Evolutionary conservation across 768 basidiomycete genomes (phyloP), one percentile per base, ranked within the genome.

Genomic region (Mycena floridula): DNA sequence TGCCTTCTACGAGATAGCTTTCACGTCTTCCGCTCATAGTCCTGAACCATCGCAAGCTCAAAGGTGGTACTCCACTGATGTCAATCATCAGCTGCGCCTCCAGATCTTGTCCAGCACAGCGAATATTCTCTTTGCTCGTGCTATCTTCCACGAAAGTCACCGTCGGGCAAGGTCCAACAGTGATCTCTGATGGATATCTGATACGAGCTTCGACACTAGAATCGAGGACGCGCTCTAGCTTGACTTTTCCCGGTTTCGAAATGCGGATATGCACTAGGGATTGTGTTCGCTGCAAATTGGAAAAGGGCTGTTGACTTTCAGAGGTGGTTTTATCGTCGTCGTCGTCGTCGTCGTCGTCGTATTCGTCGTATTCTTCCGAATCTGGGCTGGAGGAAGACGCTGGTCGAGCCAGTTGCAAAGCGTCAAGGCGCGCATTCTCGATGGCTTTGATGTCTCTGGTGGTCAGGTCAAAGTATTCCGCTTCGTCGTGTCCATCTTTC

Each of bases 81-180:
- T 77, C 72, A 51, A 89, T 84, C 49, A 66, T 69, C 48, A 85
- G 56, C 46, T 79, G 70, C 18, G 80, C 53, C 47, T 73, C 68
- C 6, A 73, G 63, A 38, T 82, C 73, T 45, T 82, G 79, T 9
- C 87, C 88, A 21, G 76, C 76, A 60, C 90, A 94, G 26, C 77
- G 80, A 44, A 82, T 59, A 13, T 76, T 66, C 39, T 74, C 61
- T 24, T 63, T 57, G 7, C 61, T 46, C 52, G 57, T 54, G 28
- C 63, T 56, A 45, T 73, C 66, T 41, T 72, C 63, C 22, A 73
- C 62, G 55, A 92, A 93, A 52, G 76, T 74, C 4, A 82, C 89
- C 4, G 67, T 71, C 5, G 93, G 93, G 57, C 93, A 96, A 16
- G 91, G 87, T 11, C 83, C 88, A 36, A 95, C 68, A 0, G 77